These are phyloP conservation scores for Globisporangium radiosum DNA, from an alignment of 352 stramenopile species.

Conservation along the genomic window DNA sequence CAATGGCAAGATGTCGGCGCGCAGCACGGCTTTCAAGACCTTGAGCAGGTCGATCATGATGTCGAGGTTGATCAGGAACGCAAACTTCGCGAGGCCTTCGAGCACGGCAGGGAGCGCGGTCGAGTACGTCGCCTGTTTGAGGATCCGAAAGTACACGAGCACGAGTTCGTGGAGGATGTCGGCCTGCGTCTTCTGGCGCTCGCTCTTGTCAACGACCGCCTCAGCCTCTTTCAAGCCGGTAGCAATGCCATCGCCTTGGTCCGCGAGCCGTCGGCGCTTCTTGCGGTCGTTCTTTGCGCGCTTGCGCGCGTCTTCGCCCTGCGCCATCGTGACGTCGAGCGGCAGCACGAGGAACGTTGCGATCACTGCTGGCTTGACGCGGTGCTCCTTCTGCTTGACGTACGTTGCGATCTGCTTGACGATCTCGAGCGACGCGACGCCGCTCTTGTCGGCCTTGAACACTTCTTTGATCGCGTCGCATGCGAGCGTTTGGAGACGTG, in stretches of 20 bases:
- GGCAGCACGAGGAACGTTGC: conserved; percentile 71
- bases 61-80: conserved; percentile 97
- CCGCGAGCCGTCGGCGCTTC: conserved; percentile 72
- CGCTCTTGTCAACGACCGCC: conserved; percentile 88
- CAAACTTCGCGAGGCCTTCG: conserved; percentile 92
- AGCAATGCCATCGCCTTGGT: conserved; percentile 81
- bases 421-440: conserved; percentile 54
- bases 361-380: conserved; percentile 72
- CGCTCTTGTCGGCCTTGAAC: conserved; percentile 73
- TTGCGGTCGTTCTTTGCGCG: conserved; percentile 80
- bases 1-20: conserved; percentile 66
- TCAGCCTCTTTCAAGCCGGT: conserved; percentile 93
- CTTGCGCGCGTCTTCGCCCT: conserved; percentile 70
- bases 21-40: conserved; percentile 91
- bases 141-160: conserved; percentile 95
- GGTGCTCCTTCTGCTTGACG: conserved; percentile 80
- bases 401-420: conserved; percentile 82
- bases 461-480: conserved; percentile 67
- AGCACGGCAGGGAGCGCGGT: conserved; percentile 89
- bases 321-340: conserved; percentile 83
- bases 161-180: conserved; percentile 94
- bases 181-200: conserved; percentile 91
- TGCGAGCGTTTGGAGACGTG: conserved; percentile 38
- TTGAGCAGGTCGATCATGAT: conserved; percentile 96
- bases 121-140: conserved; percentile 89